Base-by-base conservation (phyloP, 2,329 filamentous ascomycete genomes). In the Aspergillus awamori region DNA sequence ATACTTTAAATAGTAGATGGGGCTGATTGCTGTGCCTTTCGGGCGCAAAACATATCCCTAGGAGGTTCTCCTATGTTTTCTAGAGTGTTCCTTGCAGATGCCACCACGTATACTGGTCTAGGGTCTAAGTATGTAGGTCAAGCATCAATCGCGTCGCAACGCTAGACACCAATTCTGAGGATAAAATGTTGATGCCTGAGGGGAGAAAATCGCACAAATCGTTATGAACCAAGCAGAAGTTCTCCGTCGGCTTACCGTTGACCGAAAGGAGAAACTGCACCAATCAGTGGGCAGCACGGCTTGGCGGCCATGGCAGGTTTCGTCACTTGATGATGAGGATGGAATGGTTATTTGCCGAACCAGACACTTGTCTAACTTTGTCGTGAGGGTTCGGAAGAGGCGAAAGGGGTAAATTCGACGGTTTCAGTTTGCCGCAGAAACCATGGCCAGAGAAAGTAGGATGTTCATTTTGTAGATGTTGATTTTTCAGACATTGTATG, bases 221-320 rank as follows among this genome's bases (percentile, higher is more conserved):
- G 4, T 51, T 17, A 49, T 33, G 47, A 39, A 39, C 10, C 33
- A 11, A 53, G 11, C 36, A 47, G 17, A 45, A 36, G 33, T 36
- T 30, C 39, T 43, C 53, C 39, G 41, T 47, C 53, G 53, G 53
- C 53, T 47, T 56, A 28, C 53, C 53, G 53, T 56, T 47, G 38
- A 56, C 53, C 24, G 48, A 26, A 30, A 51, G 41, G 28, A 57
- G 49, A 58, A 60, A 17, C 49, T 55, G 47, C 53, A 49, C 58
- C 61, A 57, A 60, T 63, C 43, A 57, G 26, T 28, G 41, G n/a
- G 15, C 41, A 26, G 17, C 5, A 24, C 30, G 47, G 53, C 43
- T 53, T 60, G 45, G 54, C 51, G 43, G 38, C 30, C 47, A 26
- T 39, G 38, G 38, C n/a, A 52, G 17, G 53, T 33, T 51, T 52